Evolutionary conservation across 495 filamentous ascomycete genomes (phyloP).

Genomic region (Recurvomyces mirabilis): DNA sequence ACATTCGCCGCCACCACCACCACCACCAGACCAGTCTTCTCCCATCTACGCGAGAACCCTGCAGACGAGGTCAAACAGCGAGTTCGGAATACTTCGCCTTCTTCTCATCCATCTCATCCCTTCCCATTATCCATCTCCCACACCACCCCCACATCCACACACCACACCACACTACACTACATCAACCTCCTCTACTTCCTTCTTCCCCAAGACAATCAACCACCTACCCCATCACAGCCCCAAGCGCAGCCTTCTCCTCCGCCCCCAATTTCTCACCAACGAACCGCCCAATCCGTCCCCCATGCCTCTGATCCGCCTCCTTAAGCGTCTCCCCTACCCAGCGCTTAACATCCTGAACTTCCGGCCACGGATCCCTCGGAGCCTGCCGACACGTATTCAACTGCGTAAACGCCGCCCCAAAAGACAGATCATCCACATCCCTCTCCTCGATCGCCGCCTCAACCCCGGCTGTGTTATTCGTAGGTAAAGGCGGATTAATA

Average conservation of each 20-base stretch:
- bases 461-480: constrained; percentile 28
- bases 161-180: too few relatives aligned
- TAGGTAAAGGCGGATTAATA: constrained; percentile 68
- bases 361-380: constrained; percentile 64
- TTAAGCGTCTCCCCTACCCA: constrained; percentile 71
- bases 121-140: too few relatives aligned
- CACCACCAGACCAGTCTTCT: too few relatives aligned
- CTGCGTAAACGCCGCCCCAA: constrained; percentile 84
- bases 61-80: too few relatives aligned
- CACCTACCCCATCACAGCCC: constrained; percentile 40
- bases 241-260: constrained; percentile 44
- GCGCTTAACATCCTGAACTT: constrained; percentile 62
- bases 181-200: not conserved
- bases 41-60: too few relatives aligned
- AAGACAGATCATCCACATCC: constrained; percentile 67
- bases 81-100: too few relatives aligned
- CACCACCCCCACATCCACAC: too few relatives aligned
- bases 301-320: constrained; percentile 44
- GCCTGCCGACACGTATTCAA: constrained; percentile 73
- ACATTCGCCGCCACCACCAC: too few relatives aligned
- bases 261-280: constrained; percentile 48
- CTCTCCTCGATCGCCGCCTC: constrained; percentile 46
- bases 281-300: constrained; percentile 44
- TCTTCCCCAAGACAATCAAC: not conserved
- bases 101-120: too few relatives aligned